phyloP scores from a whole-genome alignment of 139 green algal species.

The Ettlia oleoabundans region DNA sequence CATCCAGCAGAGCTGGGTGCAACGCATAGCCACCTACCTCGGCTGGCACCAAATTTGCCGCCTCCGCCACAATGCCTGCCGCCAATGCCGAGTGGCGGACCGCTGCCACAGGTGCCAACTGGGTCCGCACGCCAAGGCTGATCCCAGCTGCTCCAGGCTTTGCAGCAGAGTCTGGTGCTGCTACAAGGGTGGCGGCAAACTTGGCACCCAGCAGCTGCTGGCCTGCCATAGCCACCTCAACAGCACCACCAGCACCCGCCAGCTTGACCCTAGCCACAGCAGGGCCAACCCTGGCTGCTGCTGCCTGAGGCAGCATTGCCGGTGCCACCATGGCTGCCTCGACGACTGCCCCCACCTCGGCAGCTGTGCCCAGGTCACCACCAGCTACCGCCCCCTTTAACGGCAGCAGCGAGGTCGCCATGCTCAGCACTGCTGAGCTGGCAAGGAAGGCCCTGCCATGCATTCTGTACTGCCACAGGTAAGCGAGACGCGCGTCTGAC shows the following conservation, averaged over 20 bases:
- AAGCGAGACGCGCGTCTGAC: conserved; percentile 45
- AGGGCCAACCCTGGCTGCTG: neutral
- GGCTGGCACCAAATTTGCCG: neutral
- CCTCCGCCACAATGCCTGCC: neutral
- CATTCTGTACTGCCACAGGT: conserved; percentile 54
- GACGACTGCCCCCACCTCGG: conserved; percentile 18
- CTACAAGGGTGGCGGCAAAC: neutral
- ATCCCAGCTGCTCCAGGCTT: neutral
- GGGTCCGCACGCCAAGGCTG: neutral
- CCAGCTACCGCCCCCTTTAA: neutral
- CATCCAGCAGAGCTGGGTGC: conserved; percentile 29
- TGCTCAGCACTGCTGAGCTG: conserved; percentile 33
- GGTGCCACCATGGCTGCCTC: conserved; percentile 49
- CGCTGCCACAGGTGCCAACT: neutral
- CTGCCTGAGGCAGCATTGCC: conserved; percentile 32
- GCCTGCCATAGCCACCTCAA: conserved; percentile 2
- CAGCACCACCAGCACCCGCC: neutral
- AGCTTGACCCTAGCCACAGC: conserved; percentile 23
- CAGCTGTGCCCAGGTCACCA: neutral
- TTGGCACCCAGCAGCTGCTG: conserved; percentile 35
- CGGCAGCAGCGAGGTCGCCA: conserved; percentile 27
- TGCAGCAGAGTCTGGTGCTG: neutral
- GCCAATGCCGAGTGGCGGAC: neutral
- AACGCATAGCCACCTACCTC: conserved; percentile 28
- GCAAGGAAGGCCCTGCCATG: conserved; percentile 11